Base-by-base conservation (phyloP, 139 green algal species). In the Micractinium sp. region DNA sequence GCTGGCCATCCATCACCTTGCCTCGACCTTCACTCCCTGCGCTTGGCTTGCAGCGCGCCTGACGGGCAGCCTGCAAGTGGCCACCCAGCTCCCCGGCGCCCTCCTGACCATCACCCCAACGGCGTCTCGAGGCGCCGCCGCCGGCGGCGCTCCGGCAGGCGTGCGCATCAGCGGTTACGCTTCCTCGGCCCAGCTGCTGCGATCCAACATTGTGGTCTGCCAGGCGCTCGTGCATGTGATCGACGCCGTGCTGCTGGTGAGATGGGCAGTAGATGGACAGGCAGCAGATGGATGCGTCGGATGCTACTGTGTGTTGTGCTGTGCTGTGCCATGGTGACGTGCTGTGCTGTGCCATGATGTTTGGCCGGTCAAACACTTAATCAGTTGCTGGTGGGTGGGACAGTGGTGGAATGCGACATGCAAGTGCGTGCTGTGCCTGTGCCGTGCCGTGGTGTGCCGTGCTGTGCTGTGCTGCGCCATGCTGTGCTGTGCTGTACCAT, bases 181-280 rank as follows among this genome's bases (percentile, higher is more conserved):
- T 13, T 82, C 77, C 1, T 82, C 77, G 0, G 77, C 77, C 25
- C 47, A 36, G 39, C 77, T 82, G 77, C 36, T 82, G 77, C 38
- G 77, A 4, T 82, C 77, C 77, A 82, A 82, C 39, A 82, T 82
- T 27, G 38, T 82, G 25, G 39, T 82, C 77, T 82, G 77, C 39
- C 29, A 33, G 39, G 77, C 77, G 27, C 25, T 82, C 27, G 23
- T 82, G 39, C 77, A 82, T 33, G 77, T 63, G 13, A 41, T 82
- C 38, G 77, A 82, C 77, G 47, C 39, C 12, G 77, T 82, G 5
- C 77, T 82, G 25, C 77, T 82, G 77, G 77, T 82, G 77, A 66
- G 77, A 0, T 56, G 7, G 47, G 47, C 47, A 56, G 47, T 56
- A 56, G 7, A 56, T 5, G 47, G 47, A 9, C 9, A 56, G 47